These are phyloP conservation scores for Entomortierella parvispora DNA, from an alignment of 192 early-diverging fungal genomes.

Conservation along the genomic window DNA sequence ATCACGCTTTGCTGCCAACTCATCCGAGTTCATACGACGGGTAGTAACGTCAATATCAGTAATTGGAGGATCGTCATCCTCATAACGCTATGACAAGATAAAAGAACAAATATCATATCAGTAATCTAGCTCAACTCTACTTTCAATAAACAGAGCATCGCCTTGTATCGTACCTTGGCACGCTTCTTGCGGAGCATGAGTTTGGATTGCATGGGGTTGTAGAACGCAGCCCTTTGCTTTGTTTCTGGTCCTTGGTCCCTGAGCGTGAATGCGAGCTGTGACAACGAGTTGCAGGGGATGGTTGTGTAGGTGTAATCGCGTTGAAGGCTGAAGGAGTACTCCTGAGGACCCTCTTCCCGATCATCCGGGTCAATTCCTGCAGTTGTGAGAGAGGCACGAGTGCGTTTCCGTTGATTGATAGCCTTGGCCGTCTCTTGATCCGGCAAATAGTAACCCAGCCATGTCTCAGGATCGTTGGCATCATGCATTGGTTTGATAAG, in stretches of 20 bases:
- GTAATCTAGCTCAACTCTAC: background rate
- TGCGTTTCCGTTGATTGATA: conserved; percentile 36
- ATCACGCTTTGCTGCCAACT: conserved; percentile 40
- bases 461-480: conserved; percentile 46
- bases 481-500: conserved; percentile 48
- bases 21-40: conserved; percentile 49
- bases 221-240: conserved; percentile 40
- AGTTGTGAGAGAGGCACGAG: conserved; percentile 20
- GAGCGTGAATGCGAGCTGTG: conserved; percentile 44
- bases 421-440: conserved; percentile 39
- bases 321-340: conserved; percentile 24
- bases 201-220: conserved; percentile 51
- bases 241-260: conserved; percentile 27
- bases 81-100: conserved; percentile 31
- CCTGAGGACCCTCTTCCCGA: conserved; percentile 18
- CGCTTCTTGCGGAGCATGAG: conserved; percentile 52
- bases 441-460: conserved; percentile 46
- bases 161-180: conserved; percentile 20
- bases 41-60: conserved; percentile 42
- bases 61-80: conserved; percentile 49
- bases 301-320: conserved; percentile 51
- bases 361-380: conserved; percentile 30
- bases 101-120: conserved; percentile 1
- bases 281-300: conserved; percentile 36
- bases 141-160: background rate